These are phyloP conservation scores for Pouteria campechiana DNA, from an alignment of 179 eudicot species.

Conservation along the genomic window DNA sequence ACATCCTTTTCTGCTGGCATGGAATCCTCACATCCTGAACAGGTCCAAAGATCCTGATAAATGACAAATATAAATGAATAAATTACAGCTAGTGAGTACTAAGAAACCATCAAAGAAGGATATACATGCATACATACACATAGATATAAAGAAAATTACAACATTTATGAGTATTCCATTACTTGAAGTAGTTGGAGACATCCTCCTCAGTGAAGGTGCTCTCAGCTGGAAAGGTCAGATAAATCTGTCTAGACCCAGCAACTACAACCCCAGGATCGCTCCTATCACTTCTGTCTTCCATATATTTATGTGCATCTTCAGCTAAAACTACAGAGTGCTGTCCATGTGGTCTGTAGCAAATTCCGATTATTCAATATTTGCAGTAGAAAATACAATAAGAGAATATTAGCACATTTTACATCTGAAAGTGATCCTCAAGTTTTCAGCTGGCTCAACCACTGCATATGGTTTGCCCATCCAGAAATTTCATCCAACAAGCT, in stretches of 20 bases:
- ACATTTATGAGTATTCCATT: background rate
- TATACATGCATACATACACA: background rate
- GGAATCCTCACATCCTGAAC: conserved; percentile 68
- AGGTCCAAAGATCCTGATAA: conserved; percentile 31
- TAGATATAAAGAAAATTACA: background rate
- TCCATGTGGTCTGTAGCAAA: conserved; percentile 44
- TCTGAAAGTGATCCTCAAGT: too few species aligned
- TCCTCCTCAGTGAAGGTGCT: conserved; percentile 59
- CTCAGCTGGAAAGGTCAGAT: conserved; percentile 63
- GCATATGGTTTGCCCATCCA: too few species aligned
- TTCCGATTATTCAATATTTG: too few species aligned
- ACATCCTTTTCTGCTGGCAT: conserved; percentile 54
- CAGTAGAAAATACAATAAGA: background rate
- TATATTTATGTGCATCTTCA: conserved; percentile 46
- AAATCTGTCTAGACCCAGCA: conserved; percentile 46
- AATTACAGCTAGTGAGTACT: background rate
- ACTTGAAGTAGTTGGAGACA: conserved; percentile 58
- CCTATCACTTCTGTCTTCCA: conserved; percentile 29
- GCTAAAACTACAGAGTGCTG: conserved; percentile 46
- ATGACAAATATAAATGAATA: background rate
- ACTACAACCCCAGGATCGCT: conserved; percentile 47
- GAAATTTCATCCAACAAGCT: too few species aligned
- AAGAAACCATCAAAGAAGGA: background rate
- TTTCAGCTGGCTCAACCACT: too few species aligned
- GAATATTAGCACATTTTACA: too few species aligned